Percentiles rank a stretch among this genome's conserved stretches.
Conservation (phyloP, 148 eudicot genomes). For the Oxyria digyna region DNA sequence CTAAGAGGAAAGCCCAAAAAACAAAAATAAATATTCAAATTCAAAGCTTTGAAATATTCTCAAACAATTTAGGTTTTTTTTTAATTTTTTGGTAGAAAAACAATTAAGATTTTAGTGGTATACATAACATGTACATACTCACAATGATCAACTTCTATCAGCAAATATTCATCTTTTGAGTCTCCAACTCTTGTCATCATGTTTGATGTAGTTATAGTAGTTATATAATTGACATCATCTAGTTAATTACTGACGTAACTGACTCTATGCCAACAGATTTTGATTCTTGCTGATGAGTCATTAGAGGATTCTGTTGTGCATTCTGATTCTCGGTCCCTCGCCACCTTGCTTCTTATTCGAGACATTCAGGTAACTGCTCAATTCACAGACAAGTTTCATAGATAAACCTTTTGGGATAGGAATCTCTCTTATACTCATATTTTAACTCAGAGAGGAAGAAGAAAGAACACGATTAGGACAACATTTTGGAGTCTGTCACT, state of each 20-base stretch:
- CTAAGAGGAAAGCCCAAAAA: too few species aligned
- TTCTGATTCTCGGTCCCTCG: conserved; percentile 87
- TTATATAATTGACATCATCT: neutral
- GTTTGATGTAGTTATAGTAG: neutral
- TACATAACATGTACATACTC: neutral
- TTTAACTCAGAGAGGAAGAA: neutral
- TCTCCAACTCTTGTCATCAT: neutral
- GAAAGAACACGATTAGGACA: too few species aligned
- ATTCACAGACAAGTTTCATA: neutral
- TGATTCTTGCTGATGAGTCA: conserved; percentile 98
- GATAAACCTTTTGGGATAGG: neutral
- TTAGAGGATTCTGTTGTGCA: conserved; percentile 89
- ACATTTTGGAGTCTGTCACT: neutral
- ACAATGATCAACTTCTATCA: neutral
- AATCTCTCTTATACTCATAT: neutral
- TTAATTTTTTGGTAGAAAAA: too few species aligned
- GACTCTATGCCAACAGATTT: conserved; percentile 38
- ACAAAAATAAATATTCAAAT: too few species aligned
- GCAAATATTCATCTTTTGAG: neutral
- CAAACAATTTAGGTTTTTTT: too few species aligned
- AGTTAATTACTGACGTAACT: neutral
- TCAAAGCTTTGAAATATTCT: too few species aligned
- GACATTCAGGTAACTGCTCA: conserved; percentile 63
- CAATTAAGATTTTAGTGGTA: too few species aligned
- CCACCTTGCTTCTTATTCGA: conserved; percentile 82